phyloP scores from a whole-genome alignment of 2,329 filamentous ascomycete genomes.

The Monosporascus sp. region DNA sequence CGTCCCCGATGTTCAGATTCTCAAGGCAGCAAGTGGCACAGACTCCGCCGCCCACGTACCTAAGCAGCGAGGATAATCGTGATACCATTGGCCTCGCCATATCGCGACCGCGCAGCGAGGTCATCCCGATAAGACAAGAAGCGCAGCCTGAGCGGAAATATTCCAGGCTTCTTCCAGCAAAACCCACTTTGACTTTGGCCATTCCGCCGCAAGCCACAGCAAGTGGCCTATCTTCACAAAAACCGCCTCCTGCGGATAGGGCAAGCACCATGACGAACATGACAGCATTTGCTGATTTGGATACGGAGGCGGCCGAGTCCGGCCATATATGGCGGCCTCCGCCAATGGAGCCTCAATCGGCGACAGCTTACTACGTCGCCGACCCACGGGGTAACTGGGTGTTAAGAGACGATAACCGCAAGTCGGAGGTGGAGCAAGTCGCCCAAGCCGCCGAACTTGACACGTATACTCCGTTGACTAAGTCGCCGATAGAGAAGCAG shows the following conservation, averaged over 20 bases:
- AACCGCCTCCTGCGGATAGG: constrained; percentile 47
- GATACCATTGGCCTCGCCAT: constrained; percentile 42
- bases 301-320: constrained; percentile 27
- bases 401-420: constrained; percentile 33
- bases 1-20: constrained; percentile 30
- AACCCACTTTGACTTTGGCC: constrained; percentile 37
- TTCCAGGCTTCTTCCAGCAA: constrained; percentile 40
- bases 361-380: constrained; percentile 43
- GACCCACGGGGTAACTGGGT: constrained; percentile 52
- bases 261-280: constrained; percentile 32
- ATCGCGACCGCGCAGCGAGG: constrained; percentile 29
- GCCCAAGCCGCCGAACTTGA: constrained; percentile 20
- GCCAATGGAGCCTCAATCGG: constrained; percentile 38
- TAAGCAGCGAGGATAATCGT: constrained; percentile 9
- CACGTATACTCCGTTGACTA: constrained; percentile 25
- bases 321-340: constrained; percentile 48
- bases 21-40: constrained; percentile 20
- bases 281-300: constrained; percentile 28
- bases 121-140: constrained; percentile 10
- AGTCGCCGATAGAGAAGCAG: constrained; percentile 23
- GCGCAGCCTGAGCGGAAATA: constrained; percentile 24
- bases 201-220: constrained; percentile 23
- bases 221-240: constrained; percentile 30
- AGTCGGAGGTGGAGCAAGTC: constrained; percentile 14
- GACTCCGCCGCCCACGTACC: constrained; percentile 11